phyloP scores from a whole-genome alignment of 1,284 basidiomycete species.

The Malassezia pachydermatis region DNA sequence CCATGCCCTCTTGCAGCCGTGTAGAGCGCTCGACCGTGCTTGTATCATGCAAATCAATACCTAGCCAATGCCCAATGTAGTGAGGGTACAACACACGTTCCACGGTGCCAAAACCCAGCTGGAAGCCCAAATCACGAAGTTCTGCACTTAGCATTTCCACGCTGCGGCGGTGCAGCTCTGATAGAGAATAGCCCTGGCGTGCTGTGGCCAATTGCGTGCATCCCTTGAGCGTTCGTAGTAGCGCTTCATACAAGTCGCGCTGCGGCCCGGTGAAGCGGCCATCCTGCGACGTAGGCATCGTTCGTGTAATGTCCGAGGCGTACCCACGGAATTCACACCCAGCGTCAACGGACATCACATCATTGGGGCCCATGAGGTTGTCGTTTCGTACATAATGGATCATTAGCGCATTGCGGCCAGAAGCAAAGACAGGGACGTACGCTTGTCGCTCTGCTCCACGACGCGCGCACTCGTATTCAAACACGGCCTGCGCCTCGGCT shows the following conservation, averaged over 20 bases:
- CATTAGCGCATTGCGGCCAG: constrained; percentile 33
- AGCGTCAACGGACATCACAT: constrained; percentile 43
- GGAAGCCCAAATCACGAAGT: constrained; percentile 68
- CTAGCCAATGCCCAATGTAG: constrained; percentile 73
- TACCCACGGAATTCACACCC: constrained; percentile 61
- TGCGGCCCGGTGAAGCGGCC: constrained; percentile 64
- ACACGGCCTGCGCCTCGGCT: constrained; percentile 35
- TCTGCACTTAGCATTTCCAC: constrained; percentile 63
- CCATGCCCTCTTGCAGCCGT: constrained; percentile 29
- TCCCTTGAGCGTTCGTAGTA: constrained; percentile 65
- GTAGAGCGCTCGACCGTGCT: constrained; percentile 30
- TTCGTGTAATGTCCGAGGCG: constrained; percentile 90
- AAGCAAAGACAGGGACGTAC: constrained; percentile 45
- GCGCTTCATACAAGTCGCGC: constrained; percentile 72
- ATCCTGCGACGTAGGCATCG: constrained; percentile 60
- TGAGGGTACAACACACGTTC: constrained; percentile 74
- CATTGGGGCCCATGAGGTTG: constrained; percentile 19
- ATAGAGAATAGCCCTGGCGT: constrained; percentile 55
- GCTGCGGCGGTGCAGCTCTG: constrained; percentile 69
- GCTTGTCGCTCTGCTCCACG: constrained; percentile 39
- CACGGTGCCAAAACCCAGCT: constrained; percentile 56
- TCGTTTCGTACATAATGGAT: constrained; percentile 45
- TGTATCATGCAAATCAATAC: constrained; percentile 54
- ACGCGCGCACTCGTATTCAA: constrained; percentile 36
- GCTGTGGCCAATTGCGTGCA: constrained; percentile 55